These are phyloP conservation scores for Trametes elegans DNA, from an alignment of 768 basidiomycete genomes.

Conservation along the genomic window DNA sequence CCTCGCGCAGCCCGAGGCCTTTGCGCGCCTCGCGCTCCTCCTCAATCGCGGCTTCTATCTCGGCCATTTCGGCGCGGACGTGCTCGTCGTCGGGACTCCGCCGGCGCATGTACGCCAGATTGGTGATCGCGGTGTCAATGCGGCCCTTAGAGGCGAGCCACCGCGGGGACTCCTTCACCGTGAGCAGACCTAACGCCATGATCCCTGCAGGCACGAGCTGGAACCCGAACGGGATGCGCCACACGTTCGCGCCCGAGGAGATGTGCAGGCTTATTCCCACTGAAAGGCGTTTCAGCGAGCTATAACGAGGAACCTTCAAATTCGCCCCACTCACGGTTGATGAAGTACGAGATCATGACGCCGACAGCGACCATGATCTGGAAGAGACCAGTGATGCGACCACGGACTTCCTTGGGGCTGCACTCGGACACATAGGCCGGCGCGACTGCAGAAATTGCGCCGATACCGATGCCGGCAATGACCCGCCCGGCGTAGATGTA, in stretches of 20 bases:
- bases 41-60: conserved; percentile 76
- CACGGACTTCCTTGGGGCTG: conserved; percentile 82
- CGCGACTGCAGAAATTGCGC: conserved; percentile 79
- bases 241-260: conserved; percentile 45
- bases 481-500: conserved; percentile 83
- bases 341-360: conserved; percentile 83
- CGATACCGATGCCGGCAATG: conserved; percentile 77
- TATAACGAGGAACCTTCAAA: neutral
- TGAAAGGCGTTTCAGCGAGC: conserved; percentile 26
- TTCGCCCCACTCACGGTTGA: conserved; percentile 56
- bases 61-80: conserved; percentile 63
- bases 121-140: conserved; percentile 49
- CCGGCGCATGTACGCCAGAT: conserved; percentile 64
- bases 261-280: conserved; percentile 62
- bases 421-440: conserved; percentile 88
- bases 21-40: conserved; percentile 67
- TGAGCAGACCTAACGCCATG: conserved; percentile 63
- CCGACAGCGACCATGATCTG: conserved; percentile 86
- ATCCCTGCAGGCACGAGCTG: conserved; percentile 76
- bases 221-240: conserved; percentile 73
- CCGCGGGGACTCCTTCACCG: conserved; percentile 76
- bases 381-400: conserved; percentile 82
- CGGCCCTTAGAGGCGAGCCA: conserved; percentile 69
- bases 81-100: conserved; percentile 39
- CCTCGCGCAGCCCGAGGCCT: conserved; percentile 63